Conservation (phyloP, 495 filamentous ascomycete species). For the Tuber melanosporum region DNA sequence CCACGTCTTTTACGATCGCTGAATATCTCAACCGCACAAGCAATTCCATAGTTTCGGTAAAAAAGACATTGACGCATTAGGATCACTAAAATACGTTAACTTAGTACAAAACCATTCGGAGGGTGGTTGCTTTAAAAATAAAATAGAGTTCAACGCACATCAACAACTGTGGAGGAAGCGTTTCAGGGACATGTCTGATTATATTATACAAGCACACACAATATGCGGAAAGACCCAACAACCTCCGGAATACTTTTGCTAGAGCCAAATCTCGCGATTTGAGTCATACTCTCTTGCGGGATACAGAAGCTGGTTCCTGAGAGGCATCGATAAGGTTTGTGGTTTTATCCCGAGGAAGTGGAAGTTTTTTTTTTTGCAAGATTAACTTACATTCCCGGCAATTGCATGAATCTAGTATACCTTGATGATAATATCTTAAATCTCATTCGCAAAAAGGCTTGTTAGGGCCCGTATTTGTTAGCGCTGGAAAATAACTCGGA, state of each 20-base stretch:
- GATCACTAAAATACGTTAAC: conserved; percentile 54
- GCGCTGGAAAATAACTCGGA: not conserved
- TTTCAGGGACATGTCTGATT: conserved; percentile 44
- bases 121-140: not conserved
- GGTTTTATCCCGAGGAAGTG: not conserved
- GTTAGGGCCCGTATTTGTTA: conserved; percentile 57
- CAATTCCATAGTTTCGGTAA: conserved; percentile 56
- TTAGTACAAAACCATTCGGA: conserved; percentile 3
- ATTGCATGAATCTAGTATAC: conserved; percentile 62
- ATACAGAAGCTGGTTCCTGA: conserved; percentile 58
- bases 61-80: conserved; percentile 67
- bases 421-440: conserved; percentile 64
- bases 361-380: not conserved
- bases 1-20: conserved; percentile 54
- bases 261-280: conserved; percentile 80
- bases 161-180: conserved; percentile 62
- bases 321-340: conserved; percentile 14
- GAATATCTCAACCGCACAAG: conserved; percentile 53
- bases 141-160: conserved; percentile 45
- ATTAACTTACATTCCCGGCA: conserved; percentile 50
- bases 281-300: conserved; percentile 70
- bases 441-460: conserved; percentile 71
- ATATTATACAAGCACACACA: conserved; percentile 59
- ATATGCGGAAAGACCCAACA: conserved; percentile 67
- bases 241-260: conserved; percentile 80